Conservation (phyloP, 2,329 filamentous ascomycete genomes). For the Venturia oleaginea region DNA sequence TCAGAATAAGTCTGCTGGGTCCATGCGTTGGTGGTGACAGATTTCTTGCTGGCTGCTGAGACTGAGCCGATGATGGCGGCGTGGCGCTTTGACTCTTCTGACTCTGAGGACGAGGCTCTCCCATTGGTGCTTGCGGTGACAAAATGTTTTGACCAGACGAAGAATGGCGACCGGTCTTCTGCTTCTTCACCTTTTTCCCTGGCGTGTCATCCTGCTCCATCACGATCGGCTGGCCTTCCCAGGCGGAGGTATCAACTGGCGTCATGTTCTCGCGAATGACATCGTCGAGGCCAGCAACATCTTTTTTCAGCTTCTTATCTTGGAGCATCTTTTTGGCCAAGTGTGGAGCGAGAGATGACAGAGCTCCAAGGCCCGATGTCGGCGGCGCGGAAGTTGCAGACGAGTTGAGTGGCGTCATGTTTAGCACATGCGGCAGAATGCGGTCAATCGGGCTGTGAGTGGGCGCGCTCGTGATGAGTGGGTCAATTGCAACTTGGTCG, state of each 20-base stretch:
- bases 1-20: background rate
- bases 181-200: constrained; percentile 6
- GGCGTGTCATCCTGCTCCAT: constrained; percentile 11
- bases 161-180: constrained; percentile 5
- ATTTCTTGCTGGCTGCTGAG: background rate
- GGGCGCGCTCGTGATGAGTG: constrained; percentile 19
- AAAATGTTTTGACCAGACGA: constrained; percentile 2
- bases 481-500: constrained; percentile 3
- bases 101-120: background rate
- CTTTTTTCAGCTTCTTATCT: background rate
- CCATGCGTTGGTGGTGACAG: background rate
- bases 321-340: constrained; percentile 27
- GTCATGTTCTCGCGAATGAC: constrained; percentile 15
- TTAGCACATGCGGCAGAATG: background rate
- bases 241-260: constrained; percentile 23
- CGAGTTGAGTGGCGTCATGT: background rate
- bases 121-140: background rate
- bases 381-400: background rate
- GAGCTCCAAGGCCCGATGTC: constrained; percentile 16
- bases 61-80: background rate
- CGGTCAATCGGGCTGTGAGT: constrained; percentile 8
- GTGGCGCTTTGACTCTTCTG: background rate
- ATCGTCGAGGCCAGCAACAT: background rate
- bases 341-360: constrained; percentile 33
- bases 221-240: constrained; percentile 3